Percentiles rank a stretch among this genome's conserved stretches.
Conservation (phyloP, 768 basidiomycete genomes). For the Suillus subluteus region DNA sequence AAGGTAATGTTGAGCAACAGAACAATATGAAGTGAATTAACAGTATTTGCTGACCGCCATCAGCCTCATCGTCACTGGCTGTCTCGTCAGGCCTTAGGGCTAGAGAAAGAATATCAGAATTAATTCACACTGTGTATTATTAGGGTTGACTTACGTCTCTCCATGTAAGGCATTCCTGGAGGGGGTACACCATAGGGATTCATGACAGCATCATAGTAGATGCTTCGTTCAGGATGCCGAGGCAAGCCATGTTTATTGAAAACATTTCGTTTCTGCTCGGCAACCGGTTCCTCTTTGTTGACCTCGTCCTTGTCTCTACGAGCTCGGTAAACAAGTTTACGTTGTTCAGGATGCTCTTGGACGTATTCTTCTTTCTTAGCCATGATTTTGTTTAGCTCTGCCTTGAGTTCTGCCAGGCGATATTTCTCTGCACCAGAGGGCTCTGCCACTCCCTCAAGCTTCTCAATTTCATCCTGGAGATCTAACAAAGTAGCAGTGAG, state of each 20-base stretch:
- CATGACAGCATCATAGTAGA: constrained; percentile 92
- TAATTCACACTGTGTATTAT: constrained; percentile 3
- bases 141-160: constrained; percentile 63
- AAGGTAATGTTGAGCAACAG: constrained; percentile 7
- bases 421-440: constrained; percentile 56
- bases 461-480: constrained; percentile 78
- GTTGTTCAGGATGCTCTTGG: constrained; percentile 90
- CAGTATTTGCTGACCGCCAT: constrained; percentile 35
- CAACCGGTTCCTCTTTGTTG: constrained; percentile 43
- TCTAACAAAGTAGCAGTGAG: constrained; percentile 48
- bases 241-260: constrained; percentile 88
- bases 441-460: constrained; percentile 55
- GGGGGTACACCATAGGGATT: constrained; percentile 94
- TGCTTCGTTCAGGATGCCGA: constrained; percentile 86
- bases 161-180: constrained; percentile 95
- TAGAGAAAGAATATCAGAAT: constrained; percentile 29
- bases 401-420: constrained; percentile 72
- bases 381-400: constrained; percentile 78
- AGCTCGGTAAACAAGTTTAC: constrained; percentile 76
- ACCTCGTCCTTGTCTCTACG: constrained; percentile 47
- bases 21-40: constrained; percentile 8
- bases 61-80: constrained; percentile 63
- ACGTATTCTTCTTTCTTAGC: constrained; percentile 92
- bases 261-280: constrained; percentile 58
- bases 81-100: constrained; percentile 66